Base-by-base conservation (phyloP, 176 grass and related monocot species). In the Pontederia crassipes region DNA sequence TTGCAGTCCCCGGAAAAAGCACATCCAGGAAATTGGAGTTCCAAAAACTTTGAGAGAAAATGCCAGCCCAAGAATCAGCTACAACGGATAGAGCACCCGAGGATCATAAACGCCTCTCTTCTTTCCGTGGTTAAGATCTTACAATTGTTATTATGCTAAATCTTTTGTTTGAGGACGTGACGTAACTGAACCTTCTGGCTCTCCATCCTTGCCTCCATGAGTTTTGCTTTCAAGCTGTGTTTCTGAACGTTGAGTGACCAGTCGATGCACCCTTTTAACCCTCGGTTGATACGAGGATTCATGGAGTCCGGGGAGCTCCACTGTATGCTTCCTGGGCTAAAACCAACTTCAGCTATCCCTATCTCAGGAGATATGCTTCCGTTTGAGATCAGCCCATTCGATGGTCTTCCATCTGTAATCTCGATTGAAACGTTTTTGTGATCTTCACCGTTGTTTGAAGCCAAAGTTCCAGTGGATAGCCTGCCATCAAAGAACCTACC, bases 111-210 rank as follows among this genome's bases (percentile, higher is more conserved):
- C 29, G 4, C 14, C 46, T 4, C 18, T 15, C n/a, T 35, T 4
- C 29, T 35, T 65, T 48, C 13, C 47, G 29, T 35, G 29, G 29
- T 27, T 58, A 4, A 11, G 56, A 18, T 58, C 5, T n/a, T 12
- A 13, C 15, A 52, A 14, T 11, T 14, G n/a, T 53, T 6, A 17
- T 17, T 18, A 46, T 10, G 28, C 68, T 95, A 97, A 62, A 88
- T 78, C 73, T 91, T 97, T 69, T 97, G 93, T 70, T 97, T 80
- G 50, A 97, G 87, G 47, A 91, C 84, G 10, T 97, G 93, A 47
- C 87, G 87, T 29, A 97, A 72, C 88, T 91, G 93, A 16, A 97
- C 59, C 76, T 97, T 97, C 68, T 97, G 87, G 75, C 55, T 88
- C 64, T 85, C 93, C 79, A 81, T 92, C 67, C 87, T 83, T 14